These are phyloP conservation scores for Saccharum officinarum DNA, from an alignment of 176 grass and related monocot species.

Conservation along the genomic window DNA sequence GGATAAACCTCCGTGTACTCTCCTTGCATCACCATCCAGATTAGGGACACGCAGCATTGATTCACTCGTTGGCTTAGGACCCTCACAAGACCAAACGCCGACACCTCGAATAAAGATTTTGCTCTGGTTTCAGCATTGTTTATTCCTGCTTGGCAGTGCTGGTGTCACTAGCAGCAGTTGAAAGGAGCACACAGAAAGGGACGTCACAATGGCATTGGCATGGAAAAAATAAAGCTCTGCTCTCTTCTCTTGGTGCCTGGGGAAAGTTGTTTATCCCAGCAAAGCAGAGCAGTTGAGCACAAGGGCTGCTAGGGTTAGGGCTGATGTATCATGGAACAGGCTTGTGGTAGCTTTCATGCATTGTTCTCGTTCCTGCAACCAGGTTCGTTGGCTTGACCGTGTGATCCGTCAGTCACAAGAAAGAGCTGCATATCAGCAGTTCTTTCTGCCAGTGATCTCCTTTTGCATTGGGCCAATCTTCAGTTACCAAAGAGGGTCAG, in stretches of 20 bases:
- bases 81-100: too few relatives aligned
- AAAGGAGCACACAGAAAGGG: conserved; percentile 36
- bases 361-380: conserved; percentile 19
- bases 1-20: too few relatives aligned
- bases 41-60: too few relatives aligned
- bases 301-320: conserved; percentile 32
- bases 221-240: conserved; percentile 2
- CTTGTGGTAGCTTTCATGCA: conserved; percentile 25
- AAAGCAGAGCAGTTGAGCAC: conserved; percentile 37
- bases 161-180: conserved; percentile 57
- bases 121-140: conserved; percentile 17
- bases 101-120: too few relatives aligned
- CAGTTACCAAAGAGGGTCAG: conserved; percentile 12
- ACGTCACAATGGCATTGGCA: conserved; percentile 7
- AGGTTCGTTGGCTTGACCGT: conserved; percentile 10
- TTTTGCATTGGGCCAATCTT: conserved; percentile 3
- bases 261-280: conserved; percentile 18
- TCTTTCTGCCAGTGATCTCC: conserved; percentile 19
- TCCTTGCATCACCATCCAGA: too few relatives aligned
- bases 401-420: not conserved
- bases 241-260: not conserved
- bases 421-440: conserved; percentile 4
- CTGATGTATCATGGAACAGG: conserved; percentile 27
- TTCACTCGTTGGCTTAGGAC: too few relatives aligned
- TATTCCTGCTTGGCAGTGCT: conserved; percentile 48